A percentile compares a stretch with the other conserved stretches of the same genome.
phyloP scores from a whole-genome alignment of 257 asterid species.

The Salvia miltiorrhiza region DNA sequence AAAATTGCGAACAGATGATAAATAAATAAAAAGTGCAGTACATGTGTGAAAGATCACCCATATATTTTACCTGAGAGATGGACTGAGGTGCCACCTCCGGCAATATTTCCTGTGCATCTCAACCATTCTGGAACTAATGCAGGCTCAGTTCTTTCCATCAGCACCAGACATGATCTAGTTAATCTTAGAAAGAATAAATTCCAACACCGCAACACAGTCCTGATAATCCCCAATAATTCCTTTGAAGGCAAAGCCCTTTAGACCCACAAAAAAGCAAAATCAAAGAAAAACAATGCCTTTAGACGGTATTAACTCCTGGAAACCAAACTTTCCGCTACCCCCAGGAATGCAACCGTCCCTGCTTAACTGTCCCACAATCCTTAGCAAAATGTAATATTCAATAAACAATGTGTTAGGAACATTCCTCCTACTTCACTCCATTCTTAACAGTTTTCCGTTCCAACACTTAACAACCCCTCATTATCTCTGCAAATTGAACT shows the following conservation, averaged over 20 bases:
- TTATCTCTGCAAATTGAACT: neutral
- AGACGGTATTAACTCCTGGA: conserved; percentile 5
- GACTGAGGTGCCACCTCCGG: conserved; percentile 50
- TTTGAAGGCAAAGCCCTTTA: neutral
- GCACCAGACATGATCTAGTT: conserved; percentile 61
- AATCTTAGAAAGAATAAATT: conserved; percentile 9
- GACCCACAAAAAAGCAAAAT: neutral
- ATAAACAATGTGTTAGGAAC: neutral
- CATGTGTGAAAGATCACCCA: conserved; percentile 24
- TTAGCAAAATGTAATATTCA: neutral
- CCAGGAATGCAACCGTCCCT: conserved; percentile 7
- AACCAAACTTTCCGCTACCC: neutral
- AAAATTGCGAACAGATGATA: neutral
- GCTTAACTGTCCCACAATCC: conserved; percentile 14
- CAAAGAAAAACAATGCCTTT: neutral
- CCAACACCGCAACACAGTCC: conserved; percentile 8
- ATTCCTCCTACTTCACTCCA: conserved; percentile 24
- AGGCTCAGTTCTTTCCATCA: conserved; percentile 84
- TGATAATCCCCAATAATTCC: conserved; percentile 5
- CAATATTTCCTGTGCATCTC: conserved; percentile 63
- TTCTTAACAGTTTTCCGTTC: neutral
- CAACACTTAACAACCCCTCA: neutral
- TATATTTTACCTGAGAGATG: conserved; percentile 42
- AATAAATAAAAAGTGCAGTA: conserved; percentile 6
- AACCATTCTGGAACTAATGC: conserved; percentile 81